Evolutionary conservation across 169 alveolate species (phyloP).

Genomic region (Plasmodium reichenowi): DNA sequence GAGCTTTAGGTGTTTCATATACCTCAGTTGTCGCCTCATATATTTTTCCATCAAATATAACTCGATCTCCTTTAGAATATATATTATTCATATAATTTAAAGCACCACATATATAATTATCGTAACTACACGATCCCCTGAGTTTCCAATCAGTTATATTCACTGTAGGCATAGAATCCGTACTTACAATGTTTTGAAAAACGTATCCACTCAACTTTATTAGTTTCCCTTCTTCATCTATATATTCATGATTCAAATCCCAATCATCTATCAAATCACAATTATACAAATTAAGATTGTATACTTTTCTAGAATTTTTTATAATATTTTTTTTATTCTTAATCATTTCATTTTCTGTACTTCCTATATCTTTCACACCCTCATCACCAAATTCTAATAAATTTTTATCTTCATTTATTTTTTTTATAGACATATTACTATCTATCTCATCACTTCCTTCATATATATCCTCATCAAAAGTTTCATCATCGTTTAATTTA

Average conservation of each 20-base stretch:
- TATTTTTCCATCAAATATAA: conserved; percentile 60
- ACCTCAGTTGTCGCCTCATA: conserved; percentile 68
- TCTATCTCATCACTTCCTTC: neutral
- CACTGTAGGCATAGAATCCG: conserved; percentile 73
- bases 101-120: conserved; percentile 76
- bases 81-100: conserved; percentile 57
- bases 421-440: conserved; percentile 1
- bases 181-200: conserved; percentile 60
- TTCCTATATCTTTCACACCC: conserved; percentile 1
- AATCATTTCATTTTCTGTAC: conserved; percentile 6
- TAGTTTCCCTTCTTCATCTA: conserved; percentile 64
- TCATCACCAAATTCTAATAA: conserved; percentile 17
- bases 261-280: conserved; percentile 71
- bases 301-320: conserved; percentile 67
- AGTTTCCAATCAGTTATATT: conserved; percentile 76
- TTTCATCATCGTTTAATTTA: too few species aligned
- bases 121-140: conserved; percentile 65
- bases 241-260: conserved; percentile 69
- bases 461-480: neutral
- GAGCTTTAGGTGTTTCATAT: conserved; percentile 34
- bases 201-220: conserved; percentile 75
- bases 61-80: conserved; percentile 72
- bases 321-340: conserved; percentile 31
- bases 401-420: conserved; percentile 55
- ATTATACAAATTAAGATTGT: conserved; percentile 52